phyloP scores from a whole-genome alignment of 148 eudicot species.

The Selenicereus undatus region DNA sequence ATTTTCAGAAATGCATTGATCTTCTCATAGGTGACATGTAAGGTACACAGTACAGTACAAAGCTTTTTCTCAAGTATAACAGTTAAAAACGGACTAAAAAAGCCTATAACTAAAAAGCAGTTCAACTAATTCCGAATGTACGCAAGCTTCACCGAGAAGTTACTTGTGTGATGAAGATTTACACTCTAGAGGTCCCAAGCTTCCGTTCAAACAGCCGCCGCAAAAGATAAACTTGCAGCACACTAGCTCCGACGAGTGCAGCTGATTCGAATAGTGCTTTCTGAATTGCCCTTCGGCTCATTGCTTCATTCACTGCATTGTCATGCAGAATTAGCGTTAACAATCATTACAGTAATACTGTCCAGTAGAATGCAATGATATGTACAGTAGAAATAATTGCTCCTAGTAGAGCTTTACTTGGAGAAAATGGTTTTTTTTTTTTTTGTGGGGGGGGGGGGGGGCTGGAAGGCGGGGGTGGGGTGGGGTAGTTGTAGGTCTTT shows the following conservation, averaged over 20 bases:
- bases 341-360: not conserved
- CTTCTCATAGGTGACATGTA: not conserved
- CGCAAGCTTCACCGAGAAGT: not conserved
- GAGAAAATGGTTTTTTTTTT: too few species aligned
- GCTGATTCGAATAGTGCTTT: constrained; percentile 76
- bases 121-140: not conserved
- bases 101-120: not conserved
- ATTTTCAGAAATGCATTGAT: not conserved
- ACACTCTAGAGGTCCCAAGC: constrained; percentile 65
- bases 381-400: too few species aligned
- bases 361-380: too few species aligned
- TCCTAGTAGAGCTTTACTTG: not conserved
- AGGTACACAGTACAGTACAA: not conserved
- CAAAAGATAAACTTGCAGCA: constrained; percentile 76
- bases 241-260: constrained; percentile 68
- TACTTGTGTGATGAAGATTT: constrained; percentile 11
- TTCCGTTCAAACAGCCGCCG: constrained; percentile 72
- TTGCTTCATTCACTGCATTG: constrained; percentile 76
- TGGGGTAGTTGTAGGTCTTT: too few species aligned
- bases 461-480: too few species aligned
- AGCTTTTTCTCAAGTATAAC: not conserved
- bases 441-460: not conserved
- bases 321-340: not conserved
- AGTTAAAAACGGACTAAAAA: not conserved
- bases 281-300: constrained; percentile 76